phyloP scores from a whole-genome alignment of 176 grass and related monocot species.

The Aechmea fasciata region DNA sequence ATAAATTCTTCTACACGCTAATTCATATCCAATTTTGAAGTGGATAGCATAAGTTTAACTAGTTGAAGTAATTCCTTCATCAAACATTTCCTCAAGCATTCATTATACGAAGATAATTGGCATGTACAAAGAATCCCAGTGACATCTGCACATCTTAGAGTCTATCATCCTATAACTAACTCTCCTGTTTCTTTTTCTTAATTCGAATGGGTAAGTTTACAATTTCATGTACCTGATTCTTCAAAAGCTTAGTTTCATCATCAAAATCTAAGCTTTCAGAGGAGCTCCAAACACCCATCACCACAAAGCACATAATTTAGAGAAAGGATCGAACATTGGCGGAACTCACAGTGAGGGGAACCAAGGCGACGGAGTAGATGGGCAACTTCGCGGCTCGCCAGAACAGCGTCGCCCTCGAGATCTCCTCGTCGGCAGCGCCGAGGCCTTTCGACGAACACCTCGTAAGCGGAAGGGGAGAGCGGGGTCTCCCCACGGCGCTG shows the following conservation, averaged over 20 bases:
- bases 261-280: neutral
- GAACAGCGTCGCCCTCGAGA: slow-evolving; percentile 43
- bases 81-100: neutral
- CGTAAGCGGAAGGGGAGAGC: neutral
- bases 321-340: neutral
- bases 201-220: neutral
- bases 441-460: slow-evolving; percentile 13
- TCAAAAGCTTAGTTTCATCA: neutral
- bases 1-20: no score
- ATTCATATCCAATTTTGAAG: no score
- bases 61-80: neutral
- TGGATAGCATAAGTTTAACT: no score
- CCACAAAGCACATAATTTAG: neutral
- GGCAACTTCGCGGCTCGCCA: slow-evolving; percentile 86
- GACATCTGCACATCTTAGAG: neutral
- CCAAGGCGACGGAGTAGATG: slow-evolving; percentile 71
- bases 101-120: neutral
- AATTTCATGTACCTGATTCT: neutral
- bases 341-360: slow-evolving; percentile 59
- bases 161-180: neutral
- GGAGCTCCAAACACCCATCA: neutral
- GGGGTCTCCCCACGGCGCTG: neutral
- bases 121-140: neutral
- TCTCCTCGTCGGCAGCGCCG: slow-evolving; percentile 4
- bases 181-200: neutral